Base-by-base conservation (phyloP, 768 basidiomycete species). In the Mycena belliarum region DNA sequence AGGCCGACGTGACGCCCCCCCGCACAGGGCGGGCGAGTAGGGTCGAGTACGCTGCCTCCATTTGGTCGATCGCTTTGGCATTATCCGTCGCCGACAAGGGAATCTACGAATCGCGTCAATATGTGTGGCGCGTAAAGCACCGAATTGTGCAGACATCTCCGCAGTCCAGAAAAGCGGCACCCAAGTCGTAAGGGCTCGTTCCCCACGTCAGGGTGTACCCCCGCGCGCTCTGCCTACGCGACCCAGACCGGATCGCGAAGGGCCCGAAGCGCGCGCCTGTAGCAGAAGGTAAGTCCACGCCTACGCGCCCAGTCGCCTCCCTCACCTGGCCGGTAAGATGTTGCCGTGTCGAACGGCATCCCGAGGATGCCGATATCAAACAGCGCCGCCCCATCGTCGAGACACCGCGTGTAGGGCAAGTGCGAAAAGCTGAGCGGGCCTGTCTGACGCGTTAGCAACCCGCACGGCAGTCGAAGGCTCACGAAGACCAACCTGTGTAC, bases 401-500 rank as follows among this genome's bases (percentile, higher is more conserved):
- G 51, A 24, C 57, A 59, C 25, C 75, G 73, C 2, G 70, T 49
- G 62, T 86, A 87, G 4, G 84, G 80, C 12, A 86, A 70, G 64
- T 88, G 89, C 11, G 88, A 86, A 71, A 91, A 90, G 11, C 83
- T 73, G n/a, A 82, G 72, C 16, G 84, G 81, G 4, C 88, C 88
- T n/a, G n/a, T n/a, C n/a, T n/a, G n/a, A n/a, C n/a, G n/a, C n/a
- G n/a, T n/a, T n/a, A n/a, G n/a, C n/a, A n/a, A n/a, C n/a, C n/a
- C n/a, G n/a, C n/a, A n/a, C n/a, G n/a, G n/a, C n/a, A n/a, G n/a
- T n/a, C n/a, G n/a, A n/a, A n/a, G n/a, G n/a, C n/a, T n/a, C n/a
- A n/a, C n/a, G n/a, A n/a, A n/a, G n/a, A n/a, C n/a, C n/a, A n/a
- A n/a, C n/a, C n/a, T 5, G 82, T 78, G 73, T 85, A 89, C 4